phyloP scores from a whole-genome alignment of 352 stramenopile genomes.

The Globisporangium nagaii region DNA sequence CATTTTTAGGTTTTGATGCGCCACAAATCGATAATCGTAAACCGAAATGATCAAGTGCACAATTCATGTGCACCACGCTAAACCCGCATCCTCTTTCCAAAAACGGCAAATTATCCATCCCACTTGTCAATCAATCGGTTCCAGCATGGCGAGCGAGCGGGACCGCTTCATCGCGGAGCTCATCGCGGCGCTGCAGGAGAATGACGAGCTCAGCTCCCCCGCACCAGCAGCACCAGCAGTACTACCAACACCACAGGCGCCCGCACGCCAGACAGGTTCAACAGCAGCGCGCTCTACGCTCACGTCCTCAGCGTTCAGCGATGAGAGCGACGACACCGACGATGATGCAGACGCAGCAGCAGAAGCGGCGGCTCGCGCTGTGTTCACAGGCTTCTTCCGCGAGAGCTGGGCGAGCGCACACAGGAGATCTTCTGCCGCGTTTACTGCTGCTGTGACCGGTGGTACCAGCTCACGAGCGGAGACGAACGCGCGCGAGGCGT shows the following conservation, averaged over 20 bases:
- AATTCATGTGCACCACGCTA: background rate
- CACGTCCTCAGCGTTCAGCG: background rate
- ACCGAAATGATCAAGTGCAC: too few relatives aligned
- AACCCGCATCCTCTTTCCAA: background rate
- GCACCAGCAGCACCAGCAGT: background rate
- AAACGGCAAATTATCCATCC: too few relatives aligned
- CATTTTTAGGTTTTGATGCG: too few relatives aligned
- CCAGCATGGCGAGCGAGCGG: slow-evolving; percentile 14
- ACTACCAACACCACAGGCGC: background rate
- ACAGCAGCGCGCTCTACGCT: background rate
- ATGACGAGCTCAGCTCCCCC: slow-evolving; percentile 17
- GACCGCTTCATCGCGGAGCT: slow-evolving; percentile 51
- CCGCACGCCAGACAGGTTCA: background rate
- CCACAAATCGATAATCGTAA: too few relatives aligned
- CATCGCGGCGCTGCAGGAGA: slow-evolving; percentile 49
- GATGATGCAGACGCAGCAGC: background rate
- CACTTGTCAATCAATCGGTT: too few relatives aligned
- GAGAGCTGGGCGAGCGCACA: background rate
- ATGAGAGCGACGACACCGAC: background rate
- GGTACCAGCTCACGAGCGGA: background rate
- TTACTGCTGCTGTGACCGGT: too few relatives aligned
- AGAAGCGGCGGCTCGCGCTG: background rate
- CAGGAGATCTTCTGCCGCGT: background rate
- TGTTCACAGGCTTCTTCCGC: slow-evolving; percentile 5
- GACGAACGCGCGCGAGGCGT: slow-evolving; percentile 17